Percentiles rank a stretch among this genome's conserved stretches.
These are phyloP conservation scores for Zea luxurians DNA, from an alignment of 176 grass and related monocot species.

Conservation along the genomic window DNA sequence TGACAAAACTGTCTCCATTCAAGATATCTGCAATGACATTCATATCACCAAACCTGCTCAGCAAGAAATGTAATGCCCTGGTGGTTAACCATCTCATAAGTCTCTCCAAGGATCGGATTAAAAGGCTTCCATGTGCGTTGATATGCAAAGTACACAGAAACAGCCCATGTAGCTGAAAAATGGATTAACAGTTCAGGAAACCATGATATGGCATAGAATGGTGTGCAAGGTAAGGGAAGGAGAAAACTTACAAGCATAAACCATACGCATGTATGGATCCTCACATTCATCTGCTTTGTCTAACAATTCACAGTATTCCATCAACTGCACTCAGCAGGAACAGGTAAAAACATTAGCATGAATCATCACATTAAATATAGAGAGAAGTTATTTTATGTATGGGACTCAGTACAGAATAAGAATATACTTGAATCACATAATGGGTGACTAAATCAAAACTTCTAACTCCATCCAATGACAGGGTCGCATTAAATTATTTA, in stretches of 20 bases:
- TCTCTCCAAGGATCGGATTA: constrained; percentile 97
- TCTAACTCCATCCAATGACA: not conserved
- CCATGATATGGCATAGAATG: constrained; percentile 19
- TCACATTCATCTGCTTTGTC: constrained; percentile 97
- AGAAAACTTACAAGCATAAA: constrained; percentile 75
- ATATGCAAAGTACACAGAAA: constrained; percentile 75
- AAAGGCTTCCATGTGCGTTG: constrained; percentile 97
- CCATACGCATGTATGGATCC: constrained; percentile 87
- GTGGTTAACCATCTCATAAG: constrained; percentile 92
- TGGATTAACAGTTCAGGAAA: constrained; percentile 30
- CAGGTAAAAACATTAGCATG: constrained; percentile 32
- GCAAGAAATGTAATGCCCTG: constrained; percentile 76
- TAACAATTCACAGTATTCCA: constrained; percentile 95
- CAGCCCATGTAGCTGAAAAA: constrained; percentile 89
- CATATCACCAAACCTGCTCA: constrained; percentile 68
- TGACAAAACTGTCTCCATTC: constrained; percentile 23
- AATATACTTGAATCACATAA: not conserved
- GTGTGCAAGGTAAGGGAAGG: constrained; percentile 17
- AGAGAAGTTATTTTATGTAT: not conserved
- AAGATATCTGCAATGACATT: constrained; percentile 24
- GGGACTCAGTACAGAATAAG: not conserved
- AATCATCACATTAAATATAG: constrained; percentile 20
- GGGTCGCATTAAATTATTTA: constrained; percentile 15
- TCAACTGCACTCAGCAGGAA: constrained; percentile 51
- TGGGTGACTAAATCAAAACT: not conserved